These are phyloP conservation scores for Backusella psychrophila DNA, from an alignment of 192 early-diverging fungal genomes.

Conservation along the genomic window DNA sequence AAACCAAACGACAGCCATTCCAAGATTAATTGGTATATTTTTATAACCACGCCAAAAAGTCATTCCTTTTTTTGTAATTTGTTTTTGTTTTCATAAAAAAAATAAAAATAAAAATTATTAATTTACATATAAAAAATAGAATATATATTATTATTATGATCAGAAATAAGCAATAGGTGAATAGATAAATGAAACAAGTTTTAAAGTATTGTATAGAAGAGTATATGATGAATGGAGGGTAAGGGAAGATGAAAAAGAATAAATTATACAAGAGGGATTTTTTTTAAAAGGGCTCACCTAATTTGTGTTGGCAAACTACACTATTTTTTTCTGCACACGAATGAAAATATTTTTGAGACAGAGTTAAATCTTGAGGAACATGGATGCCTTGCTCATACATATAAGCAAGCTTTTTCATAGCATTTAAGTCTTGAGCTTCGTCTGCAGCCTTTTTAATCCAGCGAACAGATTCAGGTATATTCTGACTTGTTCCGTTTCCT, in stretches of 20 bases:
- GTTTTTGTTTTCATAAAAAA: slow-evolving; percentile 5
- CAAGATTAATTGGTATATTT: slow-evolving; percentile 22
- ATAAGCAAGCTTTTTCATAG: slow-evolving; percentile 21
- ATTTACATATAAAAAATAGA: background rate
- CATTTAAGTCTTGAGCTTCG: slow-evolving; percentile 17
- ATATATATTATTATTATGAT: slow-evolving; percentile 2
- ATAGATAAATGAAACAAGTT: background rate
- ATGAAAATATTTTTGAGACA: slow-evolving; percentile 19
- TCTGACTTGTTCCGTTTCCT: slow-evolving; percentile 19
- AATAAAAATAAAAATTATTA: slow-evolving; percentile 2
- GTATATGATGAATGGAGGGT: background rate
- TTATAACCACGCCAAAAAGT: slow-evolving; percentile 23
- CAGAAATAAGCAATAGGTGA: background rate
- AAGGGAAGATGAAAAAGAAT: background rate
- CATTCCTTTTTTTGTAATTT: slow-evolving; percentile 15
- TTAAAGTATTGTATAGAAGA: background rate
- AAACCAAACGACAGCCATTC: slow-evolving; percentile 29
- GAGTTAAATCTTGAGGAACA: slow-evolving; percentile 9
- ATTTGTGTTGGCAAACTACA: slow-evolving; percentile 15
- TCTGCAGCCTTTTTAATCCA: slow-evolving; percentile 34
- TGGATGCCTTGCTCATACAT: slow-evolving; percentile 12
- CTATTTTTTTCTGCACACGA: slow-evolving; percentile 1
- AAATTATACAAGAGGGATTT: background rate
- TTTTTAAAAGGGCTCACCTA: slow-evolving; percentile 17
- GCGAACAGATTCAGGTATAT: slow-evolving; percentile 7